Conservation (phyloP, 1,284 basidiomycete genomes). For the Peniophora sp. region DNA sequence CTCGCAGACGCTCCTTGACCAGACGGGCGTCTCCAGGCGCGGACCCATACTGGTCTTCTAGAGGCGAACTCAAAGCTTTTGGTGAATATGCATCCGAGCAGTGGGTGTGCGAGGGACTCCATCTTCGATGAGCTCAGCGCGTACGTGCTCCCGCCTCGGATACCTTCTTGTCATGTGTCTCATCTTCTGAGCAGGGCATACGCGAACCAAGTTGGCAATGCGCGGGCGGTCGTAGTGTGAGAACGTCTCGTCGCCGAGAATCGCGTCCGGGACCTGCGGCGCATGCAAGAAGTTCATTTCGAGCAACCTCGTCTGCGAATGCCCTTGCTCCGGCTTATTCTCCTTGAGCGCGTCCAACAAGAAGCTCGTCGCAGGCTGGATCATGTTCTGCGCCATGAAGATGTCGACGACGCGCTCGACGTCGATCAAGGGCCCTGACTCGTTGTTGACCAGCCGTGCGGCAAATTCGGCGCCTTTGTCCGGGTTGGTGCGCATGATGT, state of each 20-base stretch:
- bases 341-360: constrained; percentile 98
- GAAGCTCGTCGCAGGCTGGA: constrained; percentile 98
- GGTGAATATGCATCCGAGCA: too few species aligned
- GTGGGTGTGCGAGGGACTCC: too few species aligned
- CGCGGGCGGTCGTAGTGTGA: constrained; percentile 94
- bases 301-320: constrained; percentile 90
- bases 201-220: constrained; percentile 96
- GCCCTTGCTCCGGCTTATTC: constrained; percentile 96
- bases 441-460: constrained; percentile 90
- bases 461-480: constrained; percentile 99
- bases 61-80: too few species aligned
- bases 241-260: constrained; percentile 99
- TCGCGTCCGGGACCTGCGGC: constrained; percentile 98
- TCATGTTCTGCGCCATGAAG: constrained; percentile 99
- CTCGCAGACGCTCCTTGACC: too few species aligned
- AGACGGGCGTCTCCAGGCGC: too few species aligned
- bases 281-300: constrained; percentile 99
- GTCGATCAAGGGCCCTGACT: constrained; percentile 88
- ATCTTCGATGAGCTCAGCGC: too few species aligned
- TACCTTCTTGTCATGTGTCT: too few species aligned
- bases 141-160: too few species aligned
- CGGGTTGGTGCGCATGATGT: constrained; percentile 94
- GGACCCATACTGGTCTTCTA: too few species aligned
- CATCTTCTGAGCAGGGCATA: too few species aligned
- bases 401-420: constrained; percentile 95